Evolutionary conservation across 2,329 filamentous ascomycete genomes (phyloP).

Genomic region (Cladosporium colombiae): DNA sequence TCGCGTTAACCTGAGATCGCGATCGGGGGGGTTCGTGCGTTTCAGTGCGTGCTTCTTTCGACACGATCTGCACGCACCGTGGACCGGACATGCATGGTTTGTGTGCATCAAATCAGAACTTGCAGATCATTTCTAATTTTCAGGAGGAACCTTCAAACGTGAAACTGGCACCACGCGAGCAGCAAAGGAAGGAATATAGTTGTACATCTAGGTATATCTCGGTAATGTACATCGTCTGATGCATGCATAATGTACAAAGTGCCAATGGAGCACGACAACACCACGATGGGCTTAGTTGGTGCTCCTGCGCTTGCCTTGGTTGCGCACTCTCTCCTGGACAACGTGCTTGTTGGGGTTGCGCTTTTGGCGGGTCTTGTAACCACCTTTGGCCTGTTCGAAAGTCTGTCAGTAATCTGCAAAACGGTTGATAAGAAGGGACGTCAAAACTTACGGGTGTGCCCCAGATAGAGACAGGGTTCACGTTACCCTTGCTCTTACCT

Average conservation of each 20-base stretch:
- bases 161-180: not conserved
- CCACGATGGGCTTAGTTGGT: constrained; percentile 8
- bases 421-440: not conserved
- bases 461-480: constrained; percentile 94
- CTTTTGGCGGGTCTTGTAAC: constrained; percentile 88
- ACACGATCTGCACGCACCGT: not conserved
- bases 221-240: constrained; percentile 16
- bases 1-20: not conserved
- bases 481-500: constrained; percentile 99
- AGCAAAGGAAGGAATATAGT: constrained; percentile 9
- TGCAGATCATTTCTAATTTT: not conserved
- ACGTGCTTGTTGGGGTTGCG: constrained; percentile 91
- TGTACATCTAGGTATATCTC: constrained; percentile 20
- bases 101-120: not conserved
- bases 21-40: not conserved
- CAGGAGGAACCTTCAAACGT: not conserved
- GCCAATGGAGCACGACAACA: not conserved
- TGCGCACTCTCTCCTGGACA: constrained; percentile 77
- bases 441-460: constrained; percentile 76
- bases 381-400: constrained; percentile 65
- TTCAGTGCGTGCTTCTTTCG: not conserved
- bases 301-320: constrained; percentile 80
- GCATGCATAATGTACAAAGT: constrained; percentile 18
- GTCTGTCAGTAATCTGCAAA: constrained; percentile 10
- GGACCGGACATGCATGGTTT: not conserved